Conservation (phyloP, 1,139 yeast species). For the Yamadazyma blattariae region DNA sequence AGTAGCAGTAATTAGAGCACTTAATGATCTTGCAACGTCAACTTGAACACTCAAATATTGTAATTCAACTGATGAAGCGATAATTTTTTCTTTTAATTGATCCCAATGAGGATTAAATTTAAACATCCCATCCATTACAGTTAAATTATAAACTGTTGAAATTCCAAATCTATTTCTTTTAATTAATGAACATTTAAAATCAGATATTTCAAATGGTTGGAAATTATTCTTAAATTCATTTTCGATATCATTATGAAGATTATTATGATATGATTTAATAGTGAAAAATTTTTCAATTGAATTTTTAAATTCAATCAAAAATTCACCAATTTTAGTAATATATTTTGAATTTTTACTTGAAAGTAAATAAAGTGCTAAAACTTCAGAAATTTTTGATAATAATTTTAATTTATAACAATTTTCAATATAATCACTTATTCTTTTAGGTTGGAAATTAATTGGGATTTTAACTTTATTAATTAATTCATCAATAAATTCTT, state of each 20-base stretch:
- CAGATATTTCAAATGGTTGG: conserved; percentile 45
- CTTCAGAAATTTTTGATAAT: conserved; percentile 67
- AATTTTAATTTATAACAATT: conserved; percentile 56
- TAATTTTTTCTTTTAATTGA: conserved; percentile 47
- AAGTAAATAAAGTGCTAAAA: conserved; percentile 69
- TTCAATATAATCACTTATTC: conserved; percentile 27
- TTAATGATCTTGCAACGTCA: conserved; percentile 70
- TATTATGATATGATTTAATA: conserved; percentile 30
- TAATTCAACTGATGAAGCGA: conserved; percentile 59
- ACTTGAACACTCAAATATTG: conserved; percentile 69
- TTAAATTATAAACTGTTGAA: conserved; percentile 56
- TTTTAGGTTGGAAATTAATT: conserved; percentile 17
- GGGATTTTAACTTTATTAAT: conserved; percentile 33
- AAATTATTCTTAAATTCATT: conserved; percentile 44
- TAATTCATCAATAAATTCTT: conserved; percentile 49
- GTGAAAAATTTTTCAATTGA: conserved; percentile 29
- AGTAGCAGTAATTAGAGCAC: conserved; percentile 70
- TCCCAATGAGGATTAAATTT: conserved; percentile 43
- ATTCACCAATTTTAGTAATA: conserved; percentile 40
- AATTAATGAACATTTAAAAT: conserved; percentile 52
- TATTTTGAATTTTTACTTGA: conserved; percentile 47
- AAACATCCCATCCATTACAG: conserved; percentile 61
- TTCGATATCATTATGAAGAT: conserved; percentile 35
- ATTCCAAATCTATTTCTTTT: conserved; percentile 51
- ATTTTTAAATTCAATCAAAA: conserved; percentile 38